These are phyloP conservation scores for Discostella stelligeroides DNA, from an alignment of 108 stramenopile genomes.

Conservation along the genomic window DNA sequence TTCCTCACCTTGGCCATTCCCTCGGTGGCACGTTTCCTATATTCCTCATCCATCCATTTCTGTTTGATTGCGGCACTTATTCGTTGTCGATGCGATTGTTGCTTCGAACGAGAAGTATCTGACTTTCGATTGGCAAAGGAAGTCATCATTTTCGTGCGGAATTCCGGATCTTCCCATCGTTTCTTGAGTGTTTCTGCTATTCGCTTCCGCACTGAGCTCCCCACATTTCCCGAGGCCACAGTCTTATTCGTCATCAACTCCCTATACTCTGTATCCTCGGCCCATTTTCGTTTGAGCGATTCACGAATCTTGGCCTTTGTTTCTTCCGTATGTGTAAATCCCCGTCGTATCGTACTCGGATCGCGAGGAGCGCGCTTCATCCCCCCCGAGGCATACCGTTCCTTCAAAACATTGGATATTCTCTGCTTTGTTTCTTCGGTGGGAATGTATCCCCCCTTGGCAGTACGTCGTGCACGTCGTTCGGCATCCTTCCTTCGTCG, in stretches of 20 bases:
- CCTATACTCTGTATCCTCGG: constrained; percentile 66
- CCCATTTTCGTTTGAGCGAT: constrained; percentile 72
- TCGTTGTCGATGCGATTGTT: constrained; percentile 58
- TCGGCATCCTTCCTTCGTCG: constrained; percentile 60
- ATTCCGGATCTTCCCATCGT: constrained; percentile 83
- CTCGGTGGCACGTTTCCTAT: constrained; percentile 66
- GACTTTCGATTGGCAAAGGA: constrained; percentile 57
- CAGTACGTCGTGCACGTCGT: constrained; percentile 66
- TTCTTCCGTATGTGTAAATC: constrained; percentile 80
- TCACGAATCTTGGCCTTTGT: constrained; percentile 75
- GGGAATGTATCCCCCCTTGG: constrained; percentile 79
- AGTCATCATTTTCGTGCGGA: constrained; percentile 69
- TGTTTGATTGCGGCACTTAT: constrained; percentile 81
- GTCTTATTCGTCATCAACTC: constrained; percentile 61
- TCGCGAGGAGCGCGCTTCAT: constrained; percentile 53
- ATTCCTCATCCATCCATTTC: constrained; percentile 83
- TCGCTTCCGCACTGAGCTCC: constrained; percentile 49
- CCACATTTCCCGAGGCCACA: constrained; percentile 27
- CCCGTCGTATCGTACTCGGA: constrained; percentile 59
- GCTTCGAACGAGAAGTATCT: constrained; percentile 14
- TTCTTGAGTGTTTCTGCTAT: constrained; percentile 74
- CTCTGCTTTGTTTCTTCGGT: constrained; percentile 82
- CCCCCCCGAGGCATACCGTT: constrained; percentile 74
- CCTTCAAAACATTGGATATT: constrained; percentile 72
- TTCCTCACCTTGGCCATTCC: constrained; percentile 56